These are phyloP conservation scores for Ophiostoma himal-ulmi DNA, from an alignment of 2,329 filamentous ascomycete genomes.

Conservation along the genomic window DNA sequence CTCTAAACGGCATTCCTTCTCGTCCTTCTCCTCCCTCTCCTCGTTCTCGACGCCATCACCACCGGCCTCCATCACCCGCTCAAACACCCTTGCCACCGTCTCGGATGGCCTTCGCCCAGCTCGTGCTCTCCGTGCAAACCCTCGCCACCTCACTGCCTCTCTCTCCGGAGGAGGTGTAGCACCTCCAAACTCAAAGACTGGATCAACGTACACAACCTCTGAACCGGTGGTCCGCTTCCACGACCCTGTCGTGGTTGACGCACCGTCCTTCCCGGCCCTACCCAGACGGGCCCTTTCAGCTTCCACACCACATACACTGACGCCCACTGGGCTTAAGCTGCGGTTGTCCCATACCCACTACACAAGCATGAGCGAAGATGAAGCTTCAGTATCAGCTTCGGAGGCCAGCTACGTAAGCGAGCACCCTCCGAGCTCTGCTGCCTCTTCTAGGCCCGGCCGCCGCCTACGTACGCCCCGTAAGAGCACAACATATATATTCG, in stretches of 20 bases:
- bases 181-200: conserved; percentile 19
- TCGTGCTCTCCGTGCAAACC: conserved; percentile 20
- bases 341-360: neutral
- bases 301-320: neutral
- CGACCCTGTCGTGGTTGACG: conserved; percentile 33
- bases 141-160: conserved; percentile 5
- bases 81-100: conserved; percentile 13
- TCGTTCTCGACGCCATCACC: conserved; percentile 14
- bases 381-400: conserved; percentile 41
- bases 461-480: conserved; percentile 41
- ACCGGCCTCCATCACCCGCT: neutral
- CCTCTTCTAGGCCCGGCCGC: conserved; percentile 36
- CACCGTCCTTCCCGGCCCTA: conserved; percentile 17
- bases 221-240: conserved; percentile 43
- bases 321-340: conserved; percentile 21
- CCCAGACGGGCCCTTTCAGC: neutral
- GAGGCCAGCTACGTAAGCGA: conserved; percentile 44
- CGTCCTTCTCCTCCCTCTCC: conserved; percentile 15
- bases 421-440: conserved; percentile 33
- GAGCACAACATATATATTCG: conserved; percentile 60
- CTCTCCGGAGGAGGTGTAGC: conserved; percentile 11
- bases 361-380: conserved; percentile 44
- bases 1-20: conserved; percentile 18
- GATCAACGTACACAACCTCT: neutral
- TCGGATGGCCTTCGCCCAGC: conserved; percentile 16